Base-by-base conservation (phyloP, 805 yeast genomes). In the Yamadazyma sp. region DNA sequence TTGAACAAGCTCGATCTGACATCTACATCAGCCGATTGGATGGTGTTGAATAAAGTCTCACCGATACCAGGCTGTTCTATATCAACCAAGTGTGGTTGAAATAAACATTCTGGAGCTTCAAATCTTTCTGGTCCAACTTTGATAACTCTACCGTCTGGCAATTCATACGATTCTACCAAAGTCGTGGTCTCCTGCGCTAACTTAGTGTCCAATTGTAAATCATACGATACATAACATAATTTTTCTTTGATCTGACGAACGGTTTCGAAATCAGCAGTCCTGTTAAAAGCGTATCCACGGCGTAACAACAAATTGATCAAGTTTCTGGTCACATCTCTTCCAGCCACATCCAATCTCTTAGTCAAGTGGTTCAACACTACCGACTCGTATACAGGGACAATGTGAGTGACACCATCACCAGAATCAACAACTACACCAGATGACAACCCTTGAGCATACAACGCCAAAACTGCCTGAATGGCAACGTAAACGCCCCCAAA, bases 361-460 rank as follows among this genome's bases (percentile, higher is more conserved):
- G 96, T 91, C 53, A 88, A 73, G 62, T 93, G 98, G 61, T 87
- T 91, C 58, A 93, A 76, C n/a, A 93, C 99, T 28, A 87, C 95
- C 4, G 95, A 83, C 66, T 93, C 98, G 62, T 93, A 93, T 26
- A 93, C 99, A 15, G 99, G 99, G 28, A 93, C 97, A 62, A 93
- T 84, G 59, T 93, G 99, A 3, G 99, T 93, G 32, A 91, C 99
- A 66, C 98, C 98, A 60, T 90, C 98, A 56, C 99, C 99, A 3
- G 96, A 88, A 63, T 93, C 99, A 15, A 93, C 98, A 41, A 93
- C 99, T 13, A 93, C 98, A 53, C 99, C 99, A 0, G 95, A 85
- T 17, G 95, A 83, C 52, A 91, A 74, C 45, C 98, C 98, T 67
- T 93, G 98, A 2, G 98, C 98, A 53, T 93, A 93, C 39, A 93